Percentiles rank a stretch among this genome's conserved stretches.
These are phyloP conservation scores for Bacidia rubella DNA, from an alignment of 495 filamentous ascomycete genomes.

Conservation along the genomic window DNA sequence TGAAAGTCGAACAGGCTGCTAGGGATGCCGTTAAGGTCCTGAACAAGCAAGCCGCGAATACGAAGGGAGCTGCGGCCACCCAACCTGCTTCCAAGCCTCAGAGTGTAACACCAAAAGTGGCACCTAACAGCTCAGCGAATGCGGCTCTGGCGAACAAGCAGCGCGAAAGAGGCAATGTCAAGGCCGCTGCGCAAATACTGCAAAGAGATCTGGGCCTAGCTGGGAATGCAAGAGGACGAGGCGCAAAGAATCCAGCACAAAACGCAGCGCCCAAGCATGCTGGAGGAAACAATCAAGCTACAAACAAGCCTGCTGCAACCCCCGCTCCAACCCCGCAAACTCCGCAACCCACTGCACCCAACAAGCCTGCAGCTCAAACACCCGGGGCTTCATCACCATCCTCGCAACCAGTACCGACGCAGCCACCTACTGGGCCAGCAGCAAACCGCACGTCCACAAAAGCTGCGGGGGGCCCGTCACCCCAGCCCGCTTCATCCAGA, in stretches of 20 bases:
- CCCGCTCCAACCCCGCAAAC: slow-evolving; percentile 1
- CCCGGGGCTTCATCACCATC: slow-evolving; percentile 12
- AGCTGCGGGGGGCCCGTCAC: slow-evolving; percentile 14
- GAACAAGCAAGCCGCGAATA: slow-evolving; percentile 47
- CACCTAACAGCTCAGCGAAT: slow-evolving; percentile 15
- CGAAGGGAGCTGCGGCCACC: slow-evolving; percentile 21
- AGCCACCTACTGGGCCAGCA: slow-evolving; percentile 22
- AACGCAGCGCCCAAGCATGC: slow-evolving; percentile 26
- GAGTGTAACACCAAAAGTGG: slow-evolving; percentile 11
- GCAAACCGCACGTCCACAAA: slow-evolving; percentile 25
- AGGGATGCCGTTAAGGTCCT: slow-evolving; percentile 73
- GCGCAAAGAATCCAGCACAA: slow-evolving; percentile 25
- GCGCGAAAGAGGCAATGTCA: slow-evolving; percentile 55
- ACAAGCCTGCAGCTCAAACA: slow-evolving; percentile 17
- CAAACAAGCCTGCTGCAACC: slow-evolving; percentile 20
- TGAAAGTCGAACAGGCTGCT: slow-evolving; percentile 44
- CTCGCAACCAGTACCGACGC: slow-evolving; percentile 5
- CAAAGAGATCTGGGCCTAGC: slow-evolving; percentile 84
- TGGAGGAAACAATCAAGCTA: slow-evolving; percentile 35
- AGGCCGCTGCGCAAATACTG: slow-evolving; percentile 69
- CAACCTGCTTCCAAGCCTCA: slow-evolving; percentile 23
- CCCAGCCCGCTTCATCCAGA: slow-evolving; percentile 10
- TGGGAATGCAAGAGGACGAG: slow-evolving; percentile 37
- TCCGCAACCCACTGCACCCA: slow-evolving; percentile 1
- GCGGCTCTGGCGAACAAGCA: slow-evolving; percentile 34